phyloP scores from a whole-genome alignment of 2,329 filamentous ascomycete genomes.

The Pseudopyricularia cyperi region DNA sequence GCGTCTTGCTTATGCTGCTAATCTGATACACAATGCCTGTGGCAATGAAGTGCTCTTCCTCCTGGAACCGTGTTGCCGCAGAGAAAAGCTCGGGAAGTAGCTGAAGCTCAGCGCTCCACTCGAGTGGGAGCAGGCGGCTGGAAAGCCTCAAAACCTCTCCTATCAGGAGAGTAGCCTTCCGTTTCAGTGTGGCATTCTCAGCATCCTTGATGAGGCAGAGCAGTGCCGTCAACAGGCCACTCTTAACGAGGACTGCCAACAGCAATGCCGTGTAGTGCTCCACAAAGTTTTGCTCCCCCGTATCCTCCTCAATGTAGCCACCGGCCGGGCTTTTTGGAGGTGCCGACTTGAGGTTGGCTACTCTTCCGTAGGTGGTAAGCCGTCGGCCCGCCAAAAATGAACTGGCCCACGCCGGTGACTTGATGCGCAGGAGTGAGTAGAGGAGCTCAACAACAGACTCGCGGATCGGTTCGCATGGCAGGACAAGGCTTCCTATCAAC shows the following conservation, averaged over 20 bases:
- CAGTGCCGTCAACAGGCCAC: conserved; percentile 54
- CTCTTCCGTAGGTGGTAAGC: conserved; percentile 91
- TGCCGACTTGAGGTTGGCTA: conserved; percentile 66
- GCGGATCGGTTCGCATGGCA: conserved; percentile 41
- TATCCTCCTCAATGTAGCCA: conserved; percentile 48
- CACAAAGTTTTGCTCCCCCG: conserved; percentile 69
- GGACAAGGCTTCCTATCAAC: conserved; percentile 50
- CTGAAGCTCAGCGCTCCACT: conserved; percentile 75
- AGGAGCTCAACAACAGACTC: conserved; percentile 82
- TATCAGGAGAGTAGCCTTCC: conserved; percentile 82
- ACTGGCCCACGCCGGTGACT: conserved; percentile 86
- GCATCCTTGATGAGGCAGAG: conserved; percentile 54
- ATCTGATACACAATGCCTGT: conserved; percentile 94
- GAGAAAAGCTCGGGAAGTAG: conserved; percentile 76
- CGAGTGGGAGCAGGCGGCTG: conserved; percentile 68
- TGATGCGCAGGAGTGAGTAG: conserved; percentile 72
- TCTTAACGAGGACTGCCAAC: conserved; percentile 71
- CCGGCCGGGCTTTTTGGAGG: conserved; percentile 30
- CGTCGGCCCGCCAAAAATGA: conserved; percentile 87
- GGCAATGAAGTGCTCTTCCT: conserved; percentile 64
- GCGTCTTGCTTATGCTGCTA: conserved; percentile 86
- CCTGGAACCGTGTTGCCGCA: conserved; percentile 57
- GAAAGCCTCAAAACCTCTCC: conserved; percentile 86
- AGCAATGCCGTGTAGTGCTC: conserved; percentile 90
- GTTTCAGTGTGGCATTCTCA: conserved; percentile 57